Evolutionary conservation across 2,329 filamentous ascomycete species (phyloP).

Genomic region (Colletotrichum sp.): DNA sequence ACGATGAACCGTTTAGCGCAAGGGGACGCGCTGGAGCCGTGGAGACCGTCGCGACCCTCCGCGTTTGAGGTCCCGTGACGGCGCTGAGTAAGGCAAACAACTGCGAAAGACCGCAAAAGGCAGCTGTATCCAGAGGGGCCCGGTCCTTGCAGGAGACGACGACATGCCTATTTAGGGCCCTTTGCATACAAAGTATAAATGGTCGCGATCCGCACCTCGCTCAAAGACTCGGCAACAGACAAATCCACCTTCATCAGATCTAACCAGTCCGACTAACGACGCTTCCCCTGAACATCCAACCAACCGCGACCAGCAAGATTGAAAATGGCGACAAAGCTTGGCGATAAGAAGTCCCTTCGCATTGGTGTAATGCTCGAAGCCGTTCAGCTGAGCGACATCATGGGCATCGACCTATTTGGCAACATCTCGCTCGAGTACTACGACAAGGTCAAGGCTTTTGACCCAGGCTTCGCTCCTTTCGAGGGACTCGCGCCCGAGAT

Average conservation of each 20-base stretch:
- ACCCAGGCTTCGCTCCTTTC: constrained; percentile 24
- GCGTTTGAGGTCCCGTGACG: background rate
- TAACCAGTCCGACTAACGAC: background rate
- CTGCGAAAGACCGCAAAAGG: background rate
- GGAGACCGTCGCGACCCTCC: background rate
- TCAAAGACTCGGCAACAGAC: background rate
- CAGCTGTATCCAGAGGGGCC: background rate
- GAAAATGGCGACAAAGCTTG: background rate
- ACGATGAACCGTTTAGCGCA: background rate
- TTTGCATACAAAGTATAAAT: background rate
- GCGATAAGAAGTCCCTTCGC: constrained; percentile 30
- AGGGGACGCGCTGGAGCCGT: background rate
- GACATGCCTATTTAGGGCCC: background rate
- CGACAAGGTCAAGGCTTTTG: constrained; percentile 23
- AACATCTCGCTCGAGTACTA: constrained; percentile 34
- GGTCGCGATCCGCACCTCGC: background rate
- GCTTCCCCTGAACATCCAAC: background rate
- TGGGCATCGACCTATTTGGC: constrained; percentile 43
- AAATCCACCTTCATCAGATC: background rate
- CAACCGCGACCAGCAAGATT: background rate
- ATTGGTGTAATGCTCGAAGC: constrained; percentile 43
- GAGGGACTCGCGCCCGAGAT: constrained; percentile 30
- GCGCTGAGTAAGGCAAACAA: background rate
- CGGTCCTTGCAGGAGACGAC: background rate
- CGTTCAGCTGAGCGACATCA: constrained; percentile 43